Base-by-base conservation (phyloP, 768 basidiomycete species). In the Kwoniella dendrophila region DNA sequence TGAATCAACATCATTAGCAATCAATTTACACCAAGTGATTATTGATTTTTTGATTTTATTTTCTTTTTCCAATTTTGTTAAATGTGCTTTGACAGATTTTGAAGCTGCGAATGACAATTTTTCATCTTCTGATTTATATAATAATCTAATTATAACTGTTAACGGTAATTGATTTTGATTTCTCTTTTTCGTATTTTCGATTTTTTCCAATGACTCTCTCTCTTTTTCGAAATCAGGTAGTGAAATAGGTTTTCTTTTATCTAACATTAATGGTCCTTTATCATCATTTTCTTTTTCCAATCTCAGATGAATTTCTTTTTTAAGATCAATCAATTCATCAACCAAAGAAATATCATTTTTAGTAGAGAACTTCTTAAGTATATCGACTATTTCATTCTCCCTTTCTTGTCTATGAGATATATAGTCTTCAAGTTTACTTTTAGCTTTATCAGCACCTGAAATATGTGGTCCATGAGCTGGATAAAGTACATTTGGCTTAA, bases 401-500 rank as follows among this genome's bases (percentile, higher is more conserved):
- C 93, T 83, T 64, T 90, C 85, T 57, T 87, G 82, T 8, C 94
- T 85, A 72, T 98, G 92, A 33, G 84, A 75, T 61, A 93, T 88
- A 73, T 97, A 96, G 48, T 81, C 83, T 48, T 80, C 74, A 70
- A 97, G 86, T 30, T 85, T 81, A 34, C 82, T 81, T 40, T 82
- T 77, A 5, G 88, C 90, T 14, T 89, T 82, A 5, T 77, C 62
- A 1, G 63, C 57, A 4, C 12, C 34, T 44, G 61, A 16, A 40
- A 94, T 84, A 33, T 90, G 86, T 4, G 90, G 88, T 0, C 95
- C 95, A 65, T 98, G 95, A 0, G 86, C 92, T 0, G 94, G 93
- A 74, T 92, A 94, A n/a, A 97, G 81, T 33, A 66, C 63, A 3
- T 59, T 53, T 0, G 78, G 76, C 50, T 63, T 67, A 51, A 77